phyloP scores from a whole-genome alignment of 257 asterid genomes.

The Ilex asprella region DNA sequence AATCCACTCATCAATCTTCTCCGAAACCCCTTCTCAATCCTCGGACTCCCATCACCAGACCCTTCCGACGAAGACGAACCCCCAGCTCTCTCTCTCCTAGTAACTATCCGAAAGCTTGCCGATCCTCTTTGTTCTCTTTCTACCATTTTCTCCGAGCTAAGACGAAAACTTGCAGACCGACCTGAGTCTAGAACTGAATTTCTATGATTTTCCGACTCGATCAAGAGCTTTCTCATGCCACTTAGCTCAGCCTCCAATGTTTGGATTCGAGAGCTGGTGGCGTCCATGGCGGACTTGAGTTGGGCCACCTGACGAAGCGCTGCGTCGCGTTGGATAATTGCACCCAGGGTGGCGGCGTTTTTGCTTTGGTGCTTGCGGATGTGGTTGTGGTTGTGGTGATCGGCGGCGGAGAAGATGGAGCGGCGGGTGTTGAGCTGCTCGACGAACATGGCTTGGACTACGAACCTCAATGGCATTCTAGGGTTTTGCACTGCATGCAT shows the following conservation, averaged over 20 bases:
- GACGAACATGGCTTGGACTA: conserved; percentile 92
- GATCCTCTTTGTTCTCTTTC: conserved; percentile 66
- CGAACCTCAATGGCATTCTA: conserved; percentile 71
- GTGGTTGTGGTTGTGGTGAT: conserved; percentile 12
- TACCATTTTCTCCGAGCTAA: conserved; percentile 40
- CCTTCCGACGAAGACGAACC: conserved; percentile 34
- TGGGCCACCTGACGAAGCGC: conserved; percentile 64
- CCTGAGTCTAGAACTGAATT: conserved; percentile 19
- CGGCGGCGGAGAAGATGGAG: conserved; percentile 46
- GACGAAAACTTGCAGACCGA: conserved; percentile 56
- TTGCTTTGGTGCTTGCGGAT: conserved; percentile 11
- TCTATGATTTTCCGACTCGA: conserved; percentile 24
- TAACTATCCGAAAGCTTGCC: conserved; percentile 28
- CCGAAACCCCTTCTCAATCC: conserved; percentile 33
- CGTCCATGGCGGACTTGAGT: conserved; percentile 50
- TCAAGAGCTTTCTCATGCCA: conserved; percentile 44
- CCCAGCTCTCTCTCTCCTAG: conserved; percentile 11
- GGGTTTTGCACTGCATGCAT: conserved; percentile 93
- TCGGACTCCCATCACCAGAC: conserved; percentile 22
- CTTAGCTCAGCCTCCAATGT: conserved; percentile 55
- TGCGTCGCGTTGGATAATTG: conserved; percentile 62
- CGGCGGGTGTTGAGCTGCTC: conserved; percentile 86
- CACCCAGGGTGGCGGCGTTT: conserved; percentile 47
- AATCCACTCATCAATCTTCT: conserved; percentile 54
- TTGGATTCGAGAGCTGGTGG: conserved; percentile 57